Conservation (phyloP, 2,329 filamentous ascomycete species). For the Penicillium hordei region DNA sequence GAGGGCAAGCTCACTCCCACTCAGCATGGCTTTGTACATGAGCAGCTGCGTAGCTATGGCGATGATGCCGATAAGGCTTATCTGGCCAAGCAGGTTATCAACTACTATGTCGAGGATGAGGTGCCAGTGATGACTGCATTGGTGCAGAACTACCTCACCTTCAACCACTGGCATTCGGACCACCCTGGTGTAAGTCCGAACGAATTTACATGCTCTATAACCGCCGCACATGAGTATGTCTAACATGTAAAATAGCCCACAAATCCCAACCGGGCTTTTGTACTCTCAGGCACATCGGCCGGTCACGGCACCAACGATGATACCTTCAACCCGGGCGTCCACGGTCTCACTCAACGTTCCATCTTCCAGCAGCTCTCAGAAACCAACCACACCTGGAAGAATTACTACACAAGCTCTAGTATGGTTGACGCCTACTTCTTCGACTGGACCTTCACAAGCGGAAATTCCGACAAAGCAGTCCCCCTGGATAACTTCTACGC, state of each 20-base stretch:
- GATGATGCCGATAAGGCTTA: slow-evolving; percentile 30
- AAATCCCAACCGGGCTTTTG: slow-evolving; percentile 44
- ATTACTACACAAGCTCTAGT: slow-evolving; percentile 32
- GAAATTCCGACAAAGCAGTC: slow-evolving; percentile 30
- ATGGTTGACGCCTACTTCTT: slow-evolving; percentile 36
- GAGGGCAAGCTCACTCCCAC: slow-evolving; percentile 31
- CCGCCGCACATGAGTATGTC: not conserved
- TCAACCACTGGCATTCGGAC: slow-evolving; percentile 49
- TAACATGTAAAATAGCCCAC: slow-evolving; percentile 36
- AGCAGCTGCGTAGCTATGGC: slow-evolving; percentile 41
- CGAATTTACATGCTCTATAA: not conserved
- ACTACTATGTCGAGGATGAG: slow-evolving; percentile 48
- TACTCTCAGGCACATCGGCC: slow-evolving; percentile 33
- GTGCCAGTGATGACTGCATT: slow-evolving; percentile 45
- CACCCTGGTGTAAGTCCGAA: slow-evolving; percentile 42
- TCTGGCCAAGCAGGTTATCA: slow-evolving; percentile 44
- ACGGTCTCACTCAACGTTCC: slow-evolving; percentile 31
- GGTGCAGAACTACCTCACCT: slow-evolving; percentile 44
- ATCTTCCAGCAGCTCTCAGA: slow-evolving; percentile 45
- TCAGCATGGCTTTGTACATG: slow-evolving; percentile 45
- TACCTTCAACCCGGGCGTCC: slow-evolving; percentile 22
- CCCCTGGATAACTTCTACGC: slow-evolving; percentile 36
- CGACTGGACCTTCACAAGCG: slow-evolving; percentile 35
- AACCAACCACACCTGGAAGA: slow-evolving; percentile 37
- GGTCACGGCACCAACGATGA: slow-evolving; percentile 38